Conservation (phyloP, 1,284 basidiomycete genomes). For the Ceratobasidium sp. region DNA sequence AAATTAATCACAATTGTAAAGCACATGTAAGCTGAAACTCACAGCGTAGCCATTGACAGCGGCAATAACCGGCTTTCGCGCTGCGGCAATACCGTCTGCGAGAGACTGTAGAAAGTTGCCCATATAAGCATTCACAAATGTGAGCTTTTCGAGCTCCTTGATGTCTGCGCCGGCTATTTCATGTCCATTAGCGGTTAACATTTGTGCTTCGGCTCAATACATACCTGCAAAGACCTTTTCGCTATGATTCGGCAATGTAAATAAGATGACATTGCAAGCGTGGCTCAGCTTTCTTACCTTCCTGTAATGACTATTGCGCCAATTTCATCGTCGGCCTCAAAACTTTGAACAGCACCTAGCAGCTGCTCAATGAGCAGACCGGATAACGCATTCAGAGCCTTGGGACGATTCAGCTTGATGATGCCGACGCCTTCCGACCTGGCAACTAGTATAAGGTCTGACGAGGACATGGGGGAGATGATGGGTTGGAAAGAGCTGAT, state of each 20-base stretch:
- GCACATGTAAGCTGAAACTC: slow-evolving; percentile 47
- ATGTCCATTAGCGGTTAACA: background rate
- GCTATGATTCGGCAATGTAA: background rate
- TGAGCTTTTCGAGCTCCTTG: slow-evolving; percentile 54
- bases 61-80: slow-evolving; percentile 70
- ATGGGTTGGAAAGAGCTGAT: background rate
- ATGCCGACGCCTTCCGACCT: slow-evolving; percentile 31
- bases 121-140: slow-evolving; percentile 66
- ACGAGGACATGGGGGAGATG: slow-evolving; percentile 16
- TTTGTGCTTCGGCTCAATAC: background rate
- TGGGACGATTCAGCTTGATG: slow-evolving; percentile 38
- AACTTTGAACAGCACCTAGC: slow-evolving; percentile 20
- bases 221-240: slow-evolving; percentile 42
- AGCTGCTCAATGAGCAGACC: slow-evolving; percentile 37
- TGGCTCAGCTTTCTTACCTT: background rate
- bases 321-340: slow-evolving; percentile 42
- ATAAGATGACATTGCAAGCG: background rate
- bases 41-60: slow-evolving; percentile 73
- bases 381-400: slow-evolving; percentile 43
- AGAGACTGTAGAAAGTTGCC: slow-evolving; percentile 68
- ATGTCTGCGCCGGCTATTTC: slow-evolving; percentile 57
- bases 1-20: background rate
- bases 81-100: slow-evolving; percentile 61
- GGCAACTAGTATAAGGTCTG: slow-evolving; percentile 38
- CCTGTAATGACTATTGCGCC: slow-evolving; percentile 44